Base-by-base conservation (phyloP, 2,329 filamentous ascomycete genomes). In the Coleophoma crateriformis region DNA sequence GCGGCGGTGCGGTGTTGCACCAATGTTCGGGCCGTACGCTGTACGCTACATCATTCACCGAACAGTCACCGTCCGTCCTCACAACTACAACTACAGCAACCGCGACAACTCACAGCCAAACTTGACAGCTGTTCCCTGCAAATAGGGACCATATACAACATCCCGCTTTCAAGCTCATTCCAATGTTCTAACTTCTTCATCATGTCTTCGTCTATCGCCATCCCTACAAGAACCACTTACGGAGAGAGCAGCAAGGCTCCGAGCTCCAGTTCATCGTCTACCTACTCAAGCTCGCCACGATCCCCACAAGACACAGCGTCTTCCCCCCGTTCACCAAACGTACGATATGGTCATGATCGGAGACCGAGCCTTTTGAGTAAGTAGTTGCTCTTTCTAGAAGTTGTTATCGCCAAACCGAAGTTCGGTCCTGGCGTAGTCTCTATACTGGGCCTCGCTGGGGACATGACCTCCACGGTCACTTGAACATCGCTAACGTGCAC, bases 151-250 rank as follows among this genome's bases (percentile, higher is more conserved):
- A 44, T 27, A 44, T 27, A 32, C 27, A 33, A 40, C 11, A 22
- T 41, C 43, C 48, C 40, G 8, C 15, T 53, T 45, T 53, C 49
- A 38, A 46, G 33, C 46, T 50, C 43, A 49, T 46, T 47, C 20
- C 35, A 17, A 45, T 40, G 35, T 46, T 47, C 20, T 20, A 17
- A 48, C 10, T 46, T 20, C 22, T 37, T 50, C 50, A 57, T 37
- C 39, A 65, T 85, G 81, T 84, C 82, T 52, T 83, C 83, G 51
- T 86, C 82, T 52, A 88, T 88, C 69, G 74, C 78, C 56, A 89
- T 90, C 59, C 85, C 84, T 3, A 64, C 69, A 17, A 55, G 69
- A 75, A 54, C 65, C 63, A 55, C 58, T 58, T 59, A 67, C 68
- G 54, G 69, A 61, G 59, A 64, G 50, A 58, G 55, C 47, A 62